Evolutionary conservation across 1,284 basidiomycete species (phyloP).

Genomic region (Ustilago esculenta): DNA sequence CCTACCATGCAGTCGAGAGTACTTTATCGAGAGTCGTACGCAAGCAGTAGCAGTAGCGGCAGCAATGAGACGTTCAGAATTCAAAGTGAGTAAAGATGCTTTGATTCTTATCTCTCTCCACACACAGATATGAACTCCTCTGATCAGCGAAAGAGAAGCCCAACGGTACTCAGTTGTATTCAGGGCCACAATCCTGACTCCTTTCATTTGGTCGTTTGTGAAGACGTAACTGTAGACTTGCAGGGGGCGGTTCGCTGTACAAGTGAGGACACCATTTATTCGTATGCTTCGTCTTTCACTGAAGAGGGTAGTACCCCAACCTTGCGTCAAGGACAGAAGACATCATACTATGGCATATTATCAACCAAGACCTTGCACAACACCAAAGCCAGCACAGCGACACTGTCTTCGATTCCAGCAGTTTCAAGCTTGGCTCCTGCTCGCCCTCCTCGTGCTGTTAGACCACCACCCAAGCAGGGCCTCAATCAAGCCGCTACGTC

Average conservation of each 20-base stretch:
- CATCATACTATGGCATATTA: neutral
- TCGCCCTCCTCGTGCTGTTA: slow-evolving; percentile 4
- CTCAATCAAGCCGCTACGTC: neutral
- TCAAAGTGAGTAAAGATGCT: neutral
- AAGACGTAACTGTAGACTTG: neutral
- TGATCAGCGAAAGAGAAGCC: too few species aligned
- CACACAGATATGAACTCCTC: too few species aligned
- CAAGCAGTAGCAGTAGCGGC: neutral
- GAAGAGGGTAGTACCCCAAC: neutral
- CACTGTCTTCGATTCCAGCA: neutral
- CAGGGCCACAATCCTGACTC: neutral
- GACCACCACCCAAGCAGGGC: neutral
- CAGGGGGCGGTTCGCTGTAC: neutral
- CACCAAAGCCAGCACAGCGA: too few species aligned
- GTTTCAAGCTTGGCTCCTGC: neutral
- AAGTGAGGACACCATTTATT: slow-evolving; percentile 7
- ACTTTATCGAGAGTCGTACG: neutral
- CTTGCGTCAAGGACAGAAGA: neutral
- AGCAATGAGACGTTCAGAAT: neutral
- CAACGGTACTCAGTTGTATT: too few species aligned
- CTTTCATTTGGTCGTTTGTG: neutral
- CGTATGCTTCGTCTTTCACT: slow-evolving; percentile 3
- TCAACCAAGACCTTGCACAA: neutral
- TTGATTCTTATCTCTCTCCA: too few species aligned
- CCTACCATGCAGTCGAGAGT: neutral